phyloP scores from a whole-genome alignment of 495 filamentous ascomycete species.

The Penicillium roqueforti region DNA sequence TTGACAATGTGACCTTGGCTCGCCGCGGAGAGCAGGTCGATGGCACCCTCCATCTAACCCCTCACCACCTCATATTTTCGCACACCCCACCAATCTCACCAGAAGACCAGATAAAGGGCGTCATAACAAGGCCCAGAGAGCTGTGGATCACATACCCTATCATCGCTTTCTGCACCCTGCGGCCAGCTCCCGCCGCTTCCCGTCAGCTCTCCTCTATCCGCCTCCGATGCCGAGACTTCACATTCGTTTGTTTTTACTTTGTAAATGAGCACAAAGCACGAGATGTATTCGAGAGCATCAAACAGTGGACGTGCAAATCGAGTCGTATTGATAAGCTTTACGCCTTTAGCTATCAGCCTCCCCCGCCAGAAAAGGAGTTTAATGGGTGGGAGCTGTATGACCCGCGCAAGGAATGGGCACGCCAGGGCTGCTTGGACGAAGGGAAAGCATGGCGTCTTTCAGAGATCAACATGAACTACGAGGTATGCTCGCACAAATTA shows the following conservation, averaged over 20 bases:
- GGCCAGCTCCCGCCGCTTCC: slow-evolving; percentile 65
- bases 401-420: slow-evolving; percentile 69
- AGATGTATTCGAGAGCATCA: slow-evolving; percentile 88
- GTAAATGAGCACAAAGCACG: slow-evolving; percentile 64
- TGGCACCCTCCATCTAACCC: slow-evolving; percentile 60
- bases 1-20: slow-evolving; percentile 61
- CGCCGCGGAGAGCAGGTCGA: slow-evolving; percentile 56
- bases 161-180: slow-evolving; percentile 68
- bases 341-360: slow-evolving; percentile 79
- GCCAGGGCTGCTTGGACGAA: slow-evolving; percentile 78
- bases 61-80: slow-evolving; percentile 63
- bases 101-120: slow-evolving; percentile 31
- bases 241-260: slow-evolving; percentile 88
- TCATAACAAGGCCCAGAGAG: slow-evolving; percentile 56
- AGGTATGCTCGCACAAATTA: slow-evolving; percentile 39
- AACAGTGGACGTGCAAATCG: slow-evolving; percentile 72
- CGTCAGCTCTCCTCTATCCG: slow-evolving; percentile 78
- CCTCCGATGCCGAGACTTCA: slow-evolving; percentile 87
- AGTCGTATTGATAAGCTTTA: slow-evolving; percentile 86
- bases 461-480: slow-evolving; percentile 80
- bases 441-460: slow-evolving; percentile 85
- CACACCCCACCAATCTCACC: slow-evolving; percentile 40
- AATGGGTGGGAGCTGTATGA: slow-evolving; percentile 91
- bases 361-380: slow-evolving; percentile 65
- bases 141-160: slow-evolving; percentile 94